These are phyloP conservation scores for Isoetes taiwanensis DNA, from an alignment of 75 land plant species.

Conservation along the genomic window DNA sequence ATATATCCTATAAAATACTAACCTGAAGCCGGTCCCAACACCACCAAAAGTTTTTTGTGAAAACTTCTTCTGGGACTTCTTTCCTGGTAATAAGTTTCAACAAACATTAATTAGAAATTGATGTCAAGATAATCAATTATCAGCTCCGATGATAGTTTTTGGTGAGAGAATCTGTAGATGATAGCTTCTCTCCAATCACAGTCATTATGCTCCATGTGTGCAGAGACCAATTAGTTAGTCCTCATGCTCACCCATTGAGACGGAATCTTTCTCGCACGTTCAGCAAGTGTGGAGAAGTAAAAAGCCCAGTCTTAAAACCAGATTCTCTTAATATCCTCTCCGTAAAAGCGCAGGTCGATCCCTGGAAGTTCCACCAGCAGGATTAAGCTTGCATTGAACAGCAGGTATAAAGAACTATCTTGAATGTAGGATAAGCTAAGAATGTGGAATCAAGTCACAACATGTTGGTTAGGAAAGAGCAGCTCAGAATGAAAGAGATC, in stretches of 20 bases:
- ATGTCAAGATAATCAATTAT: constrained; percentile 2
- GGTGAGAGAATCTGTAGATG: background rate
- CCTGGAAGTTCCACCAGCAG: constrained; percentile 21
- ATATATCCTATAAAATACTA: background rate
- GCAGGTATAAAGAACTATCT: no score
- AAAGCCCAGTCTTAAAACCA: constrained; percentile 74
- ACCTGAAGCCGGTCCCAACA: constrained; percentile 81
- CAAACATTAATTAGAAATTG: background rate
- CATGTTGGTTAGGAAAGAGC: no score
- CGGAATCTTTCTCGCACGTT: constrained; percentile 73
- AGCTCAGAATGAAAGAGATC: no score
- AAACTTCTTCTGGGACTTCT: constrained; percentile 70
- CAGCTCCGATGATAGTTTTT: background rate
- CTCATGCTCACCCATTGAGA: constrained; percentile 50
- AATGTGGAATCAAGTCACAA: no score
- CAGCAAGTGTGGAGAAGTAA: constrained; percentile 76
- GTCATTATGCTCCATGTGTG: no score
- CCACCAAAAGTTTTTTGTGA: constrained; percentile 87
- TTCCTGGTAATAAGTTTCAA: constrained; percentile 25
- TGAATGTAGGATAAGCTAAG: no score
- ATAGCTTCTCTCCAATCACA: background rate
- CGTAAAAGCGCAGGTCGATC: constrained; percentile 73
- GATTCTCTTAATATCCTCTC: constrained; percentile 70
- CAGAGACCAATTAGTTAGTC: background rate
- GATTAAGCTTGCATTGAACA: background rate